These are phyloP conservation scores for Pelargonium citronellum DNA, from an alignment of 441 rosid genomes.

Conservation along the genomic window DNA sequence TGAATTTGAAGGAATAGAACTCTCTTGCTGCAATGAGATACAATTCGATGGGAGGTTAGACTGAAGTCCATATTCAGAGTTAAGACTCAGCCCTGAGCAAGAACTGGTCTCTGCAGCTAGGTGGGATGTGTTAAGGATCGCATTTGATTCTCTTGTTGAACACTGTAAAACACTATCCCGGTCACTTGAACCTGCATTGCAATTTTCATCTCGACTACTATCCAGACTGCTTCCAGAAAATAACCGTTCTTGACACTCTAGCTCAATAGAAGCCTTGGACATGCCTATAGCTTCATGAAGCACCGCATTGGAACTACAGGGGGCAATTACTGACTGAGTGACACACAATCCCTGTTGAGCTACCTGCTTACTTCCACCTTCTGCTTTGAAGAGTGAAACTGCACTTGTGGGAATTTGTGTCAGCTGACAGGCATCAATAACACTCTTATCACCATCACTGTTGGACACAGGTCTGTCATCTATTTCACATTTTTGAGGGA, in stretches of 20 bases:
- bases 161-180: conserved; percentile 22
- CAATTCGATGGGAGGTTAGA: conserved; percentile 32
- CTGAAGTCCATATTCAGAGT: conserved; percentile 33
- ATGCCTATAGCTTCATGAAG: conserved; percentile 27
- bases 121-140: conserved; percentile 19
- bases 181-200: conserved; percentile 20
- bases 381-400: conserved; percentile 24
- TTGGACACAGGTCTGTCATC: conserved; percentile 23
- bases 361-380: conserved; percentile 26
- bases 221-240: conserved; percentile 24
- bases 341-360: conserved; percentile 24
- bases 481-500: conserved; percentile 29
- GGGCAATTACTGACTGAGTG: conserved; percentile 25
- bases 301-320: conserved; percentile 27
- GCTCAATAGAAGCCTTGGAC: conserved; percentile 25
- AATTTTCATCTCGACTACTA: conserved; percentile 6
- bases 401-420: conserved; percentile 25
- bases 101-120: conserved; percentile 28
- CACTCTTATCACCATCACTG: conserved; percentile 27
- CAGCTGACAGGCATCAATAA: conserved; percentile 27
- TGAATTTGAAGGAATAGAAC: conserved; percentile 24
- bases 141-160: conserved; percentile 31
- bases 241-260: conserved; percentile 22
- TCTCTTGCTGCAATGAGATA: conserved; percentile 27
- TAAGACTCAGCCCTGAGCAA: conserved; percentile 32